Conservation (phyloP, 768 basidiomycete genomes). For the Boletus pseudo-olivaceus region DNA sequence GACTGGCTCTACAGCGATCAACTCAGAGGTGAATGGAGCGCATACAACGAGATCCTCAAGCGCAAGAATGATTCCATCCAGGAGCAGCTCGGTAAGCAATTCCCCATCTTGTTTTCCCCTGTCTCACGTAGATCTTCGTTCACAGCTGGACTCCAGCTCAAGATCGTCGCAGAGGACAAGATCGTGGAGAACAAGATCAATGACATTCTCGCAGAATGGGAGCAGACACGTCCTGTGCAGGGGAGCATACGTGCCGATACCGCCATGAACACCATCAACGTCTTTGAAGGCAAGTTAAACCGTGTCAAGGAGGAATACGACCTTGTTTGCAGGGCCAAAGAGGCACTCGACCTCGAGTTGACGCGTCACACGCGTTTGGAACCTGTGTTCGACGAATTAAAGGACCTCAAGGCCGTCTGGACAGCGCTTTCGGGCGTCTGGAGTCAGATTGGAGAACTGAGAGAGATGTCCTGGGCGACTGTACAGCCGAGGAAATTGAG, state of each 20-base stretch:
- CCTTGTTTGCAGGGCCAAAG: conserved; percentile 93
- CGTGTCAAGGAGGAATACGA: conserved; percentile 94
- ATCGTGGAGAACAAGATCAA: conserved; percentile 95
- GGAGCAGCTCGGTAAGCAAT: conserved; percentile 82
- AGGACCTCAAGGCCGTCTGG: conserved; percentile 98
- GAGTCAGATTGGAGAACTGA: conserved; percentile 85
- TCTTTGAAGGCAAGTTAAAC: conserved; percentile 88
- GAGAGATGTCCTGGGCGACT: conserved; percentile 87
- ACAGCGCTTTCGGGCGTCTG: conserved; percentile 97
- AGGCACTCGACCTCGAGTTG: conserved; percentile 91
- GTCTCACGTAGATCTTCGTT: conserved; percentile 4
- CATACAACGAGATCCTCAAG: conserved; percentile 96
- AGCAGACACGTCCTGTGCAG: conserved; percentile 92
- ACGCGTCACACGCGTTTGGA: conserved; percentile 86
- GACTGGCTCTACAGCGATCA: conserved; percentile 99
- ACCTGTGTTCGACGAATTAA: conserved; percentile 91
- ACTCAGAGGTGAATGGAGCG: conserved; percentile 95
- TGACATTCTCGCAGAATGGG: conserved; percentile 91
- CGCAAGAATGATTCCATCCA: conserved; percentile 98
- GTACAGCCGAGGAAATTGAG: conserved; percentile 94
- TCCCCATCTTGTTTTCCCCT: not conserved
- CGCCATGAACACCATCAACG: conserved; percentile 93
- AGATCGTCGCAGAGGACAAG: conserved; percentile 99
- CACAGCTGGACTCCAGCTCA: conserved; percentile 91
- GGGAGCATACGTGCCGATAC: conserved; percentile 95